These are phyloP conservation scores for Physocladia obscura DNA, from an alignment of 192 early-diverging fungal species.

Conservation along the genomic window DNA sequence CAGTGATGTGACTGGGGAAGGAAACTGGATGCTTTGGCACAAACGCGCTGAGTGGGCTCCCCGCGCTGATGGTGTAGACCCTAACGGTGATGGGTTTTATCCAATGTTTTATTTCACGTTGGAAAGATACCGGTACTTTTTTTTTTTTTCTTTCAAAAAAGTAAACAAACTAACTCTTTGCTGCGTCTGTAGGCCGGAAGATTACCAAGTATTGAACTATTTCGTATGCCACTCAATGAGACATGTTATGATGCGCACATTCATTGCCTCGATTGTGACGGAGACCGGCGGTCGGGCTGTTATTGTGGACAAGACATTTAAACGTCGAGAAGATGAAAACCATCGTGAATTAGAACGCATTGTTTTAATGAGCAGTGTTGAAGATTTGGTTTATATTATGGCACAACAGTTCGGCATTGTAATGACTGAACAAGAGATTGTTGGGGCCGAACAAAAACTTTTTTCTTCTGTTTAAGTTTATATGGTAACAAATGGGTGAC, in stretches of 20 bases:
- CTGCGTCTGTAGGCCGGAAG: neutral
- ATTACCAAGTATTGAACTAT: constrained; percentile 3
- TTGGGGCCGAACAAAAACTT: neutral
- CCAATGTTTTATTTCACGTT: neutral
- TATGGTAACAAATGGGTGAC: neutral
- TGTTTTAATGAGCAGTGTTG: neutral
- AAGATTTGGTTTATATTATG: constrained; percentile 7
- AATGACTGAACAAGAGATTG: neutral
- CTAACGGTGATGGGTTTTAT: neutral
- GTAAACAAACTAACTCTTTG: neutral
- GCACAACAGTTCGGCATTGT: neutral
- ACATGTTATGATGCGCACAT: neutral
- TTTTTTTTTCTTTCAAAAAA: no score
- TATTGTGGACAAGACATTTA: constrained; percentile 8
- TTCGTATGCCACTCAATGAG: neutral
- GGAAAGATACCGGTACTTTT: neutral
- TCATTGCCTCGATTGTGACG: neutral
- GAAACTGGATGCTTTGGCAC: neutral
- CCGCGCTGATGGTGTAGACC: neutral
- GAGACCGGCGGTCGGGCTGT: neutral
- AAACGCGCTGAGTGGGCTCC: constrained; percentile 1
- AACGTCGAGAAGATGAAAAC: no score
- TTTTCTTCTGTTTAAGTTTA: neutral
- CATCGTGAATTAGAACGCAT: neutral
- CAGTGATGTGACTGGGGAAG: neutral